Conservation (phyloP, 2,329 filamentous ascomycete species). For the Fusarium algeriense region DNA sequence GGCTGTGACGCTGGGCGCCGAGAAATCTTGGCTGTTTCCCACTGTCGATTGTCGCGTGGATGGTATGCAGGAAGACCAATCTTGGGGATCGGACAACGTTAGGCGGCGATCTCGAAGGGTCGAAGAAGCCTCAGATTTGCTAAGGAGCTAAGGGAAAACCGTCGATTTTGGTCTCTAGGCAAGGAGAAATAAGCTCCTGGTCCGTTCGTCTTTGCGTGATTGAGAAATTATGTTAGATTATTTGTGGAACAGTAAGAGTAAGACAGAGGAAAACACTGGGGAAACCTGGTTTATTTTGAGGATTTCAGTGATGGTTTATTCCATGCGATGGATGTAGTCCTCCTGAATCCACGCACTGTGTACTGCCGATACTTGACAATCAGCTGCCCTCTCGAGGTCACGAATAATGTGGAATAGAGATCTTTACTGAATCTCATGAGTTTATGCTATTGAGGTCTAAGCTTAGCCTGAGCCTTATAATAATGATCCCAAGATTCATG, state of each 20-base stretch:
- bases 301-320: constrained; percentile 2
- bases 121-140: constrained; percentile 23
- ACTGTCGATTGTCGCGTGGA: constrained; percentile 28
- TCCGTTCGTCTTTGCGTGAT: constrained; percentile 13
- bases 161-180: background rate
- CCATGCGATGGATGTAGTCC: background rate
- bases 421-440: background rate
- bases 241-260: constrained; percentile 9
- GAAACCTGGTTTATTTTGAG: constrained; percentile 19
- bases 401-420: background rate
- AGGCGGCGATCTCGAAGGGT: constrained; percentile 35
- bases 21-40: constrained; percentile 31
- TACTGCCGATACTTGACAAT: background rate
- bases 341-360: constrained; percentile 28
- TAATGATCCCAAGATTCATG: no score
- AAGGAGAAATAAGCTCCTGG: constrained; percentile 23
- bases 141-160: constrained; percentile 1
- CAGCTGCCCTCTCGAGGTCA: background rate
- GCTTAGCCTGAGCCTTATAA: no score
- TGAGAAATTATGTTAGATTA: constrained; percentile 15
- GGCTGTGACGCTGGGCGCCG: constrained; percentile 35
- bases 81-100: constrained; percentile 9
- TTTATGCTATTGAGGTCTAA: background rate
- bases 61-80: constrained; percentile 14
- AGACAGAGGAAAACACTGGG: constrained; percentile 19